These are phyloP conservation scores for Pelargonium nanum DNA, from an alignment of 345 rosid species.

Conservation along the genomic window DNA sequence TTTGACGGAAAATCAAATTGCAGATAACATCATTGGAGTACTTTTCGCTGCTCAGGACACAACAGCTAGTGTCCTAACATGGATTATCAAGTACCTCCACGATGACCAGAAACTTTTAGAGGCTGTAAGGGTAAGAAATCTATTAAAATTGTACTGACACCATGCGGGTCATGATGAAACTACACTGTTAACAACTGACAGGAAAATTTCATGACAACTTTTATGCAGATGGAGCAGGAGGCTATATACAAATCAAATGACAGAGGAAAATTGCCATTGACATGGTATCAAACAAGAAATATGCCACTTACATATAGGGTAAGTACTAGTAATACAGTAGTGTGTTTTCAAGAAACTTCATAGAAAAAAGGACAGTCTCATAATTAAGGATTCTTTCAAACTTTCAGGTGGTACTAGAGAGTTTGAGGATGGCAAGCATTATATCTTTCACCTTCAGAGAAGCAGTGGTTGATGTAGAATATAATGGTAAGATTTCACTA, in stretches of 20 bases:
- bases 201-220: neutral
- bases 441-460: conserved; percentile 90
- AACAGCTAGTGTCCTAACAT: conserved; percentile 71
- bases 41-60: conserved; percentile 92
- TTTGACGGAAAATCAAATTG: conserved; percentile 42
- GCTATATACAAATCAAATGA: conserved; percentile 34
- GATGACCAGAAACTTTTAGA: conserved; percentile 49
- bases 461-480: conserved; percentile 79
- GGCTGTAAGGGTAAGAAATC: conserved; percentile 50
- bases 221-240: conserved; percentile 58
- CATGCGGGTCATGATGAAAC: too few species aligned
- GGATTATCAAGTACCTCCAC: conserved; percentile 74
- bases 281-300: conserved; percentile 73
- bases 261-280: conserved; percentile 40
- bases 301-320: conserved; percentile 75
- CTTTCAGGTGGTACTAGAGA: conserved; percentile 51
- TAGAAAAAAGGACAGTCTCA: neutral
- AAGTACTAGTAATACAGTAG: neutral
- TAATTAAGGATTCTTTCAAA: neutral
- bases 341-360: neutral
- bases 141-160: neutral
- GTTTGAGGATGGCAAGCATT: conserved; percentile 80
- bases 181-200: neutral
- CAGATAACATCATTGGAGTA: conserved; percentile 77
- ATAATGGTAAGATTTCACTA: conserved; percentile 38